Base-by-base conservation (phyloP, 2,329 filamentous ascomycete genomes). In the Chaetomium strumarium region DNA sequence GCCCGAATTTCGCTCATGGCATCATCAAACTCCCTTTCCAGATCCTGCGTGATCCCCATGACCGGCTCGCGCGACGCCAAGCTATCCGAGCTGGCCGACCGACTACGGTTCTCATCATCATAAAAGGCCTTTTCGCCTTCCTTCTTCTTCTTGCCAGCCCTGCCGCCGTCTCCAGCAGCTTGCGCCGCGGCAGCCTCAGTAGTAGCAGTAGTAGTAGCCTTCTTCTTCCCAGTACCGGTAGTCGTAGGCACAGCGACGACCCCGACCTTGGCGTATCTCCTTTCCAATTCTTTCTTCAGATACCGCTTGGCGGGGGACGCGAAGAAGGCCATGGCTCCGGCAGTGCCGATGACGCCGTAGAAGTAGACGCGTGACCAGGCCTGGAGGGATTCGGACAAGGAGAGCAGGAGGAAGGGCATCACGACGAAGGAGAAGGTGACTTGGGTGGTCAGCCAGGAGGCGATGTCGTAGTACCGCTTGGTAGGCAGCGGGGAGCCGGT, bases 311-410 rank as follows among this genome's bases (percentile, higher is more conserved):
- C 42, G 10, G 90, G 89, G 1, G 87, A 89, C 38, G 84, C 79
- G 65, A 97, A 96, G 72, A 96, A 86, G 8, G 75, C 80, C 52
- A 91, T 80, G 16, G 83, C 81, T 0, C 72, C 67, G 10, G 75
- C 70, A 1, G 86, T 86, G 59, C 83, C 84, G 56, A 91, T 65
- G 50, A 93, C 75, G 31, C 81, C 83, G 70, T 95, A 99, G 72
- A 90, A 97, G 72, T 96, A 93, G 34, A 96, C 87, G 39, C 88
- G 82, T 0, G 81, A 72, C 93, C 93, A 99, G 53, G 88, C 85
- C 2, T 76, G 72, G 39, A 95, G 69, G 10, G 86, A 91, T 55
- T 83, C 79, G 16, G 75, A 71, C 58, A 96, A 82, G 19, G 76
- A 77, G 20, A 99, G 84, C 37, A 96, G 75, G 41, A 96, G 79